Evolutionary conservation across 2,329 filamentous ascomycete genomes (phyloP).

Genomic region (Decorospora gaudefroyi): DNA sequence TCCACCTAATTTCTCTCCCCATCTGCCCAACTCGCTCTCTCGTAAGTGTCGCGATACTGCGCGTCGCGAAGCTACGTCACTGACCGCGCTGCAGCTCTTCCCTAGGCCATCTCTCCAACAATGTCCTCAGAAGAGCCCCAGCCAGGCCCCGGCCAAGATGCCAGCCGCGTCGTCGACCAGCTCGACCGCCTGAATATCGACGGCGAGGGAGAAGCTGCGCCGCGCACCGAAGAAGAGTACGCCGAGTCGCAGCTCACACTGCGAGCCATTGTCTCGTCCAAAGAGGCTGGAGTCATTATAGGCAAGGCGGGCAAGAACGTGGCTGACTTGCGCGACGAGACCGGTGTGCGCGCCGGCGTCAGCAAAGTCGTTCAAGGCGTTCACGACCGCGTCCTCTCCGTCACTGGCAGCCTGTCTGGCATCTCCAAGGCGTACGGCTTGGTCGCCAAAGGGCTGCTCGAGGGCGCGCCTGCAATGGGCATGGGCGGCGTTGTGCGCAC

Average conservation of each 20-base stretch:
- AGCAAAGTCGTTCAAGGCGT: conserved; percentile 99
- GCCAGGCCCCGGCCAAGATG: conserved; percentile 39
- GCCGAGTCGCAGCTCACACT: conserved; percentile 89
- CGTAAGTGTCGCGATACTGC: conserved; percentile 24
- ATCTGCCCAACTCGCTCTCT: conserved; percentile 10
- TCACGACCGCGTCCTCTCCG: conserved; percentile 94
- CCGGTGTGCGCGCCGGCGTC: conserved; percentile 95
- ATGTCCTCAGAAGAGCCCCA: conserved; percentile 52
- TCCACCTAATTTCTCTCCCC: conserved; percentile 9
- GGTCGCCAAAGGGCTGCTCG: conserved; percentile 86
- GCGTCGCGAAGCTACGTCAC: conserved; percentile 33
- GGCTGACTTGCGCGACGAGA: conserved; percentile 94
- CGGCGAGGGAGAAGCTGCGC: conserved; percentile 68
- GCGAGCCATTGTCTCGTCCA: conserved; percentile 96
- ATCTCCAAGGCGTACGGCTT: conserved; percentile 92
- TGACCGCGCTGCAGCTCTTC: conserved; percentile 35
- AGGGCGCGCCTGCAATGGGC: conserved; percentile 91
- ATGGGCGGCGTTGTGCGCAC: conserved; percentile 86
- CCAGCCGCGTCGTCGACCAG: conserved; percentile 49
- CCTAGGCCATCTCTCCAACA: conserved; percentile 43
- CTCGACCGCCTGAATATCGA: conserved; percentile 50
- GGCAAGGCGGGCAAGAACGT: conserved; percentile 99
- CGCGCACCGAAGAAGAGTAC: conserved; percentile 97
- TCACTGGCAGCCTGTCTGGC: conserved; percentile 85
- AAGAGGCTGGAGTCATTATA: conserved; percentile 98